Percentiles rank a stretch among this genome's conserved stretches.
These are phyloP conservation scores for Karstenula rhodostoma DNA, from an alignment of 2,329 filamentous ascomycete genomes.

Conservation along the genomic window DNA sequence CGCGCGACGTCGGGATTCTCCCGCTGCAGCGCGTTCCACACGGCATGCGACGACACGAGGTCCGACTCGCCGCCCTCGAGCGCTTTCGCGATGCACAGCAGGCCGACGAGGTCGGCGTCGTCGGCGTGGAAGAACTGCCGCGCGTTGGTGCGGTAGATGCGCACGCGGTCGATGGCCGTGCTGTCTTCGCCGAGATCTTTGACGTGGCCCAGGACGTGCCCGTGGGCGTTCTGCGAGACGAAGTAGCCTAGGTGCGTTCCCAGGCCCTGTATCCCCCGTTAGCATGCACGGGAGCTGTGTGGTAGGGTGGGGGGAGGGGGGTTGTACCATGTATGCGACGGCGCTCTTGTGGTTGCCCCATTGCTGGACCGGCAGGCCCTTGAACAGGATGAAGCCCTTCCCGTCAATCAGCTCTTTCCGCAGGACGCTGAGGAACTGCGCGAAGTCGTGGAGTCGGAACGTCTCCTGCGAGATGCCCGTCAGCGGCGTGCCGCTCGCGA, in stretches of 20 bases:
- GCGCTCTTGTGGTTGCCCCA: constrained; percentile 85
- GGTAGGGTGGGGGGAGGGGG: not conserved
- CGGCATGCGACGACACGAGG: constrained; percentile 77
- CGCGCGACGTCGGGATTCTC: constrained; percentile 82
- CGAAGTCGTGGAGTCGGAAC: constrained; percentile 68
- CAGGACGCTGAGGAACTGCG: constrained; percentile 62
- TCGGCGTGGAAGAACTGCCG: constrained; percentile 88
- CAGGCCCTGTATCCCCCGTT: constrained; percentile 60
- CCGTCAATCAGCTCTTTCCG: constrained; percentile 77
- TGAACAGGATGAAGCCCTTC: constrained; percentile 91
- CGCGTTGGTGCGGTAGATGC: constrained; percentile 89
- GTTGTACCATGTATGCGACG: constrained; percentile 75
- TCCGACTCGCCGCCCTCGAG: constrained; percentile 85
- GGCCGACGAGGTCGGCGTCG: constrained; percentile 81
- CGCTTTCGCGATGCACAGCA: constrained; percentile 81
- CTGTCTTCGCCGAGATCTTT: constrained; percentile 87
- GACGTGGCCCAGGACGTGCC: constrained; percentile 87
- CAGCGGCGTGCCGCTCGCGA: constrained; percentile 69
- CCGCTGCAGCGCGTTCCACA: constrained; percentile 80
- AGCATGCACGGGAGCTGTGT: not conserved
- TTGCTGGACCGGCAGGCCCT: constrained; percentile 76
- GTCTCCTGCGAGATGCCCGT: constrained; percentile 75
- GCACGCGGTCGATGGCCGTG: constrained; percentile 81
- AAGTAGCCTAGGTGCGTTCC: constrained; percentile 87
- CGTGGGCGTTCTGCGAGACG: constrained; percentile 82